phyloP scores from a whole-genome alignment of 441 rosid genomes.

The Capsella rubella region DNA sequence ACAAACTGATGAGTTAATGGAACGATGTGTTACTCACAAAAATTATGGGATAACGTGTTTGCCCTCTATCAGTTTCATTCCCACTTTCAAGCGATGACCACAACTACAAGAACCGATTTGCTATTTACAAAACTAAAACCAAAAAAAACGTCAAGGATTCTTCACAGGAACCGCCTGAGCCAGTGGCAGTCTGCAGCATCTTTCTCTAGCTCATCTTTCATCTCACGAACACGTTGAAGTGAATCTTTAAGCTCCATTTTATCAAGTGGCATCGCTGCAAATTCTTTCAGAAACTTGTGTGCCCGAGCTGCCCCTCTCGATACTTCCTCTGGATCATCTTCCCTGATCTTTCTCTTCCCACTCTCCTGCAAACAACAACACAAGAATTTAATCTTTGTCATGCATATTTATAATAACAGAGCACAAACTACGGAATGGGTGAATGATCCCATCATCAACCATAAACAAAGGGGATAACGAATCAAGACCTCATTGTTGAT shows the following conservation, averaged over 20 bases:
- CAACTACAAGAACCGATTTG: neutral
- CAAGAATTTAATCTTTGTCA: constrained; percentile 9
- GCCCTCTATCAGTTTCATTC: neutral
- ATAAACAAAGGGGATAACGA: neutral
- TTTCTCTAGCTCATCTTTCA: constrained; percentile 73
- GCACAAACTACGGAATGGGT: constrained; percentile 6
- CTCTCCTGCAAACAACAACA: constrained; percentile 57
- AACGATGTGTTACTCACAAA: neutral
- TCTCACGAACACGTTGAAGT: constrained; percentile 56
- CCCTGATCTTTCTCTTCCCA: constrained; percentile 73
- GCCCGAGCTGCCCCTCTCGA: constrained; percentile 83
- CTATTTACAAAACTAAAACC: constrained; percentile 2
- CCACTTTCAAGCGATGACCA: neutral
- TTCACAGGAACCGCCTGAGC: constrained; percentile 74
- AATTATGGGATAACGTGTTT: neutral
- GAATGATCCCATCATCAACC: constrained; percentile 9
- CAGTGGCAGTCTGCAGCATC: constrained; percentile 68
- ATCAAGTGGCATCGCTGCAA: constrained; percentile 88
- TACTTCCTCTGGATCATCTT: constrained; percentile 58
- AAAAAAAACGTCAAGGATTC: neutral
- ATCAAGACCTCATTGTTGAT: constrained; percentile 59
- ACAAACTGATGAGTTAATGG: neutral
- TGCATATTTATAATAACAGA: neutral
- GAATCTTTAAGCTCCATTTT: constrained; percentile 84
- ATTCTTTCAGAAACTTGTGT: constrained; percentile 74